Evolutionary conservation across 352 stramenopile species (phyloP), one percentile per base, ranked within the genome.

Genomic region (Pythium dissimile): DNA sequence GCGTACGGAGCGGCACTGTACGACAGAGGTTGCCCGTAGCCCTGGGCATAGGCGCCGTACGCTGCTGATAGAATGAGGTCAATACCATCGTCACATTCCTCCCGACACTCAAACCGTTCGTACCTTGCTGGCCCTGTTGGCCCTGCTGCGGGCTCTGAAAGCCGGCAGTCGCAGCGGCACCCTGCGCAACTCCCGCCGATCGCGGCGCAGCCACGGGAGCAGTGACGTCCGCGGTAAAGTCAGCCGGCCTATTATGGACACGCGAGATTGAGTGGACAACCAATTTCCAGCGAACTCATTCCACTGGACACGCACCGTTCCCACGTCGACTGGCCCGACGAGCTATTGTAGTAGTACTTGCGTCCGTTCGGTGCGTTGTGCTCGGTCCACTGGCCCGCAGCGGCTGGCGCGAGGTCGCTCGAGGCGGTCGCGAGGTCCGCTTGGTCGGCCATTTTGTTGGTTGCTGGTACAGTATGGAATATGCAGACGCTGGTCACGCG

Each of bases 331-430:
- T 96, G 88, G 54, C 86, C 86, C 24, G 89, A 95, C 56, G 83
- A 73, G 68, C 83, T 75, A 68, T 97, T 97, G 80, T 96, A 96
- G 69, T 90, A 97, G 67, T 97, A 97, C 67, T 92, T 92, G 72
- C 88, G 80, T 52, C 89, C 89, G 59, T 97, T 92, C 27, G 88
- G 89, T 12, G 87, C 88, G 64, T 73, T 94, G 71, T 97, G 89
- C 68, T 97, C 89, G 49, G 88, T 92, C 89, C 89, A 97, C 54
- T 86, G 74, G 41, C 72, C 71, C 34, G 59, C 64, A 32, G 69
- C 70, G 10, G 69, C 59, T 27, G 65, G 69, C 30, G 64, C 66
- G 44, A 66, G 60, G 13, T 87, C 77, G 16, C 39, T 66, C 32
- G 39, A 50, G 23, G 67, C 53, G 43, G 73, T 37, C 55, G 64